Conservation (phyloP, 225 moss, liverwort and hornwort species). For the Straminergon stramineum region DNA sequence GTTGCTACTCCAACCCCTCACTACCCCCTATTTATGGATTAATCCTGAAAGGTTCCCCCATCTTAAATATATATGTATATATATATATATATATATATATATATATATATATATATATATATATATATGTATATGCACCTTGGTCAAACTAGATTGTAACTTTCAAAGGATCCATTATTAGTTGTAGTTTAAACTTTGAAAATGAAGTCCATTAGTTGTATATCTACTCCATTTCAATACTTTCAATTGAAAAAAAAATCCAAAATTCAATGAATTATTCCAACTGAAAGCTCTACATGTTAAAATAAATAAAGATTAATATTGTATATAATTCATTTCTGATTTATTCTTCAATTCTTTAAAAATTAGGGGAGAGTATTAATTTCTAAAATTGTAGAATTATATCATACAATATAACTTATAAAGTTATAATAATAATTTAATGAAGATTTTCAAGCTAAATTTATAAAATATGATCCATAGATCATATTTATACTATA, state of each 20-base stretch:
- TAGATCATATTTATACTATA: too few relatives aligned
- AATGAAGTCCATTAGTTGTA: not conserved
- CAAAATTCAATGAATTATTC: not conserved
- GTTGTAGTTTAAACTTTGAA: not conserved
- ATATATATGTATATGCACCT: too few relatives aligned
- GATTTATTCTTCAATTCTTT: not conserved
- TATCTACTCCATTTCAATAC: not conserved
- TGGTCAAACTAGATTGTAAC: not conserved
- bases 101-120: too few relatives aligned
- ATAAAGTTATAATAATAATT: too few relatives aligned
- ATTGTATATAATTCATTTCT: not conserved
- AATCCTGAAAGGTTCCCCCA: not conserved
- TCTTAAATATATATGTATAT: too few relatives aligned
- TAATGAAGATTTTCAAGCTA: too few relatives aligned
- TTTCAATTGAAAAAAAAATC: not conserved
- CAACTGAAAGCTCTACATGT: not conserved
- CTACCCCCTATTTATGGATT: too few relatives aligned
- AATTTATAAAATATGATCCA: too few relatives aligned
- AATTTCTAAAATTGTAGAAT: too few relatives aligned
- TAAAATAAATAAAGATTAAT: not conserved
- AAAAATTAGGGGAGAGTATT: rapidly evolving
- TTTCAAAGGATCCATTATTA: not conserved
- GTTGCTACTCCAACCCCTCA: too few relatives aligned
- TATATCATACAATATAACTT: too few relatives aligned
- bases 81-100: too few relatives aligned